Base-by-base conservation (phyloP, 306 rosid genomes). In the Corylus americana region DNA sequence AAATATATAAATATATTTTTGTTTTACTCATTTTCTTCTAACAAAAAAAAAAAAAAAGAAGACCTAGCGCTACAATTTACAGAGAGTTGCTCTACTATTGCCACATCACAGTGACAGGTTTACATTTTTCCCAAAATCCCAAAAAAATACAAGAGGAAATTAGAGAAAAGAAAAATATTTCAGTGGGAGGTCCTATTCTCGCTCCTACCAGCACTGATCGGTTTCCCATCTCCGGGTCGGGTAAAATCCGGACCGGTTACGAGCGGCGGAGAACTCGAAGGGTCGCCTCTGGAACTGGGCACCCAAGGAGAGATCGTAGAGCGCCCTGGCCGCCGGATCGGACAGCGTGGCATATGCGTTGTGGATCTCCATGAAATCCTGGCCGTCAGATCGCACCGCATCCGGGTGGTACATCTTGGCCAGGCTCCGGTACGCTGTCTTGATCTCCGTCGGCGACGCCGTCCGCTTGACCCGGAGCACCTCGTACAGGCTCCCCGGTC, bases 151-250 rank as follows among this genome's bases (percentile, higher is more conserved):
- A n/a, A 59, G 64, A 49, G 53, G 53, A 49, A 11, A 49, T 12
- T 42, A 49, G 53, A 27, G 8, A 35, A 50, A 25, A 62, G 8
- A 35, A 50, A 25, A 62, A 72, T 10, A 53, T 7, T 22, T 17
- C 0, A 0, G 11, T 29, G 7, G 44, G 75, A 14, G 20, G 70
- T 45, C 71, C 22, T 8, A 9, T 35, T 27, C 55, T 4, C 44
- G 4, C 1, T 7, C 25, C 89, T 94, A 94, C 98, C 98, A 94
- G 81, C 98, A 94, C 90, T 94, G 98, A 42, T 94, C 97, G 29
- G 97, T 94, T 77, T 94, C 97, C 98, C 98, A 94, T 50, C 91
- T 82, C 16, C 97, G 90, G 72, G 87, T 86, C 82, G 85, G 5
- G 79, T 82, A 80, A 61, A 79, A 90, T 76, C 88, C 92, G 22